These are phyloP conservation scores for Stemphylium vesicarium DNA, from an alignment of 2,329 filamentous ascomycete genomes.

Conservation along the genomic window DNA sequence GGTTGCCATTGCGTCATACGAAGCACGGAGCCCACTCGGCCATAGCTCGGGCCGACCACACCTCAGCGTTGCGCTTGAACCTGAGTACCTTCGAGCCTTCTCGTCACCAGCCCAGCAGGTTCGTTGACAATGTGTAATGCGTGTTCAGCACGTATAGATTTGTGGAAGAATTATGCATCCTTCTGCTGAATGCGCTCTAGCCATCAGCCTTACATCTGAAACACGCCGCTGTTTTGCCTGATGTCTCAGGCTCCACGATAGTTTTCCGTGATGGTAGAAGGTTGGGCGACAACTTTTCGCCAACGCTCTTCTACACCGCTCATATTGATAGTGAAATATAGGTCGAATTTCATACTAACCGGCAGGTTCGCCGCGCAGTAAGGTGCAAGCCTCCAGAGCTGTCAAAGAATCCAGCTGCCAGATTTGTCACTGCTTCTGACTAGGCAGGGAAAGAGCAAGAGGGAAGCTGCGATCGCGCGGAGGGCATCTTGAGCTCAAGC, in stretches of 20 bases:
- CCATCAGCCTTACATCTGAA: slow-evolving; percentile 1
- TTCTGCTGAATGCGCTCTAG: neutral
- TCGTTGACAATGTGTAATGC: neutral
- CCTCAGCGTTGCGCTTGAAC: neutral
- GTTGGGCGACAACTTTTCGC: neutral
- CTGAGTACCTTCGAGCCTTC: neutral
- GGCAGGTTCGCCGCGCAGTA: neutral
- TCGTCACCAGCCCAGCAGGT: neutral
- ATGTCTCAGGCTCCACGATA: slow-evolving; percentile 6
- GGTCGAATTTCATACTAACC: neutral
- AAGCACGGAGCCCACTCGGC: neutral
- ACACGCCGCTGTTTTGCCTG: slow-evolving; percentile 8
- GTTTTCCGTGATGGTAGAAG: neutral
- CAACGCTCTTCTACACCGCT: neutral
- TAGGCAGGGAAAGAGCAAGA: neutral
- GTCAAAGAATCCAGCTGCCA: neutral
- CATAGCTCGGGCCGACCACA: neutral
- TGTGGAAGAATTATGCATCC: neutral
- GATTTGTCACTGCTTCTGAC: neutral
- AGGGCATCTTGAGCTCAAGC: neutral
- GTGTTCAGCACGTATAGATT: neutral
- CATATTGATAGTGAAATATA: neutral
- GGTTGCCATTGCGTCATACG: neutral
- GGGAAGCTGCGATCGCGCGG: no score
- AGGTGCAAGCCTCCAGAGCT: neutral